Evolutionary conservation across 78 protist genomes (phyloP).

Genomic region (Speleostelium caveatum): DNA sequence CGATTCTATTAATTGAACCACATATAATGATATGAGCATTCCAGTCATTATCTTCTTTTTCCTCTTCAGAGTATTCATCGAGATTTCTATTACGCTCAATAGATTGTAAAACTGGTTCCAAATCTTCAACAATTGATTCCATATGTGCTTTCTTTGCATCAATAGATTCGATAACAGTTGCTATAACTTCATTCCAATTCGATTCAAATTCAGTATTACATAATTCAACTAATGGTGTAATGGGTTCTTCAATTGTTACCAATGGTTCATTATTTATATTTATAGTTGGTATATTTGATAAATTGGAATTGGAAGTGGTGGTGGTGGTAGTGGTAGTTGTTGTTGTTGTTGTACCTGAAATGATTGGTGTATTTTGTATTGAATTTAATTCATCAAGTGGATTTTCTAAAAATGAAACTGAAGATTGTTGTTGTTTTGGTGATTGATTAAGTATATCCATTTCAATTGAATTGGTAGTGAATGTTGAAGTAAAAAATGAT

Average conservation of each 20-base stretch:
- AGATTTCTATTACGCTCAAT: conserved; percentile 64
- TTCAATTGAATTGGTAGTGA: conserved; percentile 24
- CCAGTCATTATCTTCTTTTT: conserved; percentile 54
- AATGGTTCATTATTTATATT: not conserved
- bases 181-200: conserved; percentile 69
- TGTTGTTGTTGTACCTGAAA: not conserved
- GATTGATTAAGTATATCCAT: conserved; percentile 16
- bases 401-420: no score
- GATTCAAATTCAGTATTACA: conserved; percentile 57
- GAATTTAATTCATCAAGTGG: no score
- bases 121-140: conserved; percentile 56
- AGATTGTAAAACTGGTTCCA: conserved; percentile 62
- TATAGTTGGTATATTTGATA: not conserved
- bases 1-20: conserved; percentile 62
- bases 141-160: conserved; percentile 73
- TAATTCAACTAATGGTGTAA: conserved; percentile 31
- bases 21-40: conserved; percentile 68
- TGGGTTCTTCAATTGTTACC: not conserved
- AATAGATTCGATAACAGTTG: conserved; percentile 55
- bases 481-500: conserved; percentile 62
- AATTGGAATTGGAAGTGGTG: not conserved
- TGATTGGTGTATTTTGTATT: not conserved
- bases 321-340: not conserved
- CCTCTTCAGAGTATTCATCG: conserved; percentile 44
- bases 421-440: no score